Evolutionary conservation across 2,329 filamentous ascomycete genomes (phyloP), one percentile per base, ranked within the genome.

Genomic region (Diaporthe eres): DNA sequence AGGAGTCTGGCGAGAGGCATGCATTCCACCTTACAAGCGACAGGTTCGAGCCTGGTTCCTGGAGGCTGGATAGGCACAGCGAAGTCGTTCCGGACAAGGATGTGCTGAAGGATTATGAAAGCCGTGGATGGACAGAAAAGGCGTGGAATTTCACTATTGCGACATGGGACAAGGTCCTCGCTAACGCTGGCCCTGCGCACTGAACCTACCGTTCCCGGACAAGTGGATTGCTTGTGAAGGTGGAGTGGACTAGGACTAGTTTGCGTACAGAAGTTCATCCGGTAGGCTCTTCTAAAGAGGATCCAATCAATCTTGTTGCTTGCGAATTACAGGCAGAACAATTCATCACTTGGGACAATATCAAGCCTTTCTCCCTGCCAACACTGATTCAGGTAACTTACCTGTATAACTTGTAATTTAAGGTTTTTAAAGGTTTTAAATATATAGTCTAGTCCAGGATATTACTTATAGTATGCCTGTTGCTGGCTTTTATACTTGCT

Each of bases 1-100:
- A 75, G 17, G 80, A 82, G 63, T 76, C 78, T 44, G 82, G 81
- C 2, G 82, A 82, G 76, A 78, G 82, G 28, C 79, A 82, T 31
- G 77, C 80, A 3, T 84, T 78, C 65, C 74, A 79, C 13, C 76
- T 82, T 0, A 82, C 81, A 22, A 82, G 78, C 55, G 76, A 74
- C 5, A 75, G 19, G 22, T 80, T 77, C 51, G 39, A 49, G 31
- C 31, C 42, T 37, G 75, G 77, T 10, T 61, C 70, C 12, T 72
- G 70, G 70, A 39, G 55, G 25, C 3, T 61, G 3, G 57, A 49
- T 61, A 58, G 68, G 3, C 55, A 60, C 34, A 61, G 44, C 22
- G 15, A 72, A 6, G n/a, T 37, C 9, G 55, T 72, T 4, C 55
- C 55, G 25, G 70, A 72, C 57, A 72, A 72, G 8, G 31, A 61